These are phyloP conservation scores for Acanthamoeba royreba DNA, from an alignment of 208 protist species.

Conservation along the genomic window DNA sequence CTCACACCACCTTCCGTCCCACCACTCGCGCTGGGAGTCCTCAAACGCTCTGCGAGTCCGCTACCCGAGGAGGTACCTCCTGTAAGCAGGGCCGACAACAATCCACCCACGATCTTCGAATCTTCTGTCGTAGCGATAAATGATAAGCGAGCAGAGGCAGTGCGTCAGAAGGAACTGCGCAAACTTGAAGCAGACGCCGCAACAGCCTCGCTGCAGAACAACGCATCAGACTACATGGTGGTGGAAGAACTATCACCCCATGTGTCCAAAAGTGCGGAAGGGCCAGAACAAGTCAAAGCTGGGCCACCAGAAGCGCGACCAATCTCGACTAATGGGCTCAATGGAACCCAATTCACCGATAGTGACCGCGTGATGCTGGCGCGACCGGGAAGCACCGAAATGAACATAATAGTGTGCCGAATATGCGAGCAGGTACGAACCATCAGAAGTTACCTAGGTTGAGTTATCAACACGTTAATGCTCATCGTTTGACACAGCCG, in stretches of 20 bases:
- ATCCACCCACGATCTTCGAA: background rate
- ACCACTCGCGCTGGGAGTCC: background rate
- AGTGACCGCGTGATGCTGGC: background rate
- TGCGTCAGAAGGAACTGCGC: background rate
- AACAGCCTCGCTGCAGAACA: background rate
- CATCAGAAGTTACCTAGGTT: background rate
- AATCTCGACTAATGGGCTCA: too few relatives aligned
- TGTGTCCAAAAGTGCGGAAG: too few relatives aligned
- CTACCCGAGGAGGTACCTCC: too few relatives aligned
- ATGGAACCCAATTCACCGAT: background rate
- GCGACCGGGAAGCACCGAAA: background rate
- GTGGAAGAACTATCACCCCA: background rate
- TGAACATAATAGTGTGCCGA: constrained; percentile 1
- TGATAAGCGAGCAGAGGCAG: background rate
- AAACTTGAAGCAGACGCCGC: background rate
- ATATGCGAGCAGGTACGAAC: background rate
- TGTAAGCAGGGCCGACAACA: background rate
- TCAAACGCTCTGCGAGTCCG: background rate
- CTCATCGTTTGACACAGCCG: background rate
- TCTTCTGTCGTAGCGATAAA: background rate
- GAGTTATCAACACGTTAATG: background rate
- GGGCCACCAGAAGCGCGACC: too few relatives aligned
- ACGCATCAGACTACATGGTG: background rate
- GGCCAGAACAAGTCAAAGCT: too few relatives aligned
- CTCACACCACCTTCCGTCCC: background rate